phyloP scores from a whole-genome alignment of 768 basidiomycete genomes.

The Daedalea quercina region DNA sequence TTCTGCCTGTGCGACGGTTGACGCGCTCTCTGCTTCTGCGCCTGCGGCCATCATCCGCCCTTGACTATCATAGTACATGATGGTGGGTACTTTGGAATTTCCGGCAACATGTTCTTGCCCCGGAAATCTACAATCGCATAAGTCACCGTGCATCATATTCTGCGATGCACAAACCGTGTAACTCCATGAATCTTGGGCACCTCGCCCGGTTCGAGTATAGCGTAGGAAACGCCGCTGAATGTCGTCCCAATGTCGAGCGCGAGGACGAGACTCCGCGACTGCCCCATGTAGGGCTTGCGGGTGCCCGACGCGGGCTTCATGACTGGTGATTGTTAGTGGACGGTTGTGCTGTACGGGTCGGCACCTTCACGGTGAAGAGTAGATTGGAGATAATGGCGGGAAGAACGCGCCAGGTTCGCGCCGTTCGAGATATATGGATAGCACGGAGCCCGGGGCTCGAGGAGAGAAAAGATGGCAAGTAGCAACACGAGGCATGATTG shows the following conservation, averaged over 20 bases:
- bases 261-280: constrained; percentile 59
- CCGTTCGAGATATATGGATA: constrained; percentile 7
- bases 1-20: constrained; percentile 57
- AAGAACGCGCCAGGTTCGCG: background rate
- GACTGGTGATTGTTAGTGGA: constrained; percentile 5
- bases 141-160: background rate
- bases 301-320: constrained; percentile 56
- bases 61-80: constrained; percentile 65
- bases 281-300: constrained; percentile 68
- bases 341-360: background rate
- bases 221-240: constrained; percentile 79
- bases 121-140: constrained; percentile 47
- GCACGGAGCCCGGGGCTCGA: constrained; percentile 7
- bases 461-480: background rate
- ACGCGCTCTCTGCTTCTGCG: constrained; percentile 65
- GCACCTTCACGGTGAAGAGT: constrained; percentile 1
- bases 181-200: constrained; percentile 78
- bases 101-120: constrained; percentile 84
- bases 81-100: constrained; percentile 76
- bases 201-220: constrained; percentile 75
- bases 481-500: constrained; percentile 13
- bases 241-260: constrained; percentile 82
- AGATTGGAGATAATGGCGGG: constrained; percentile 8
- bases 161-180: constrained; percentile 46
- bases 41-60: constrained; percentile 68